Conservation (phyloP, 2,329 filamentous ascomycete genomes). For the Fusarium ramigenum region DNA sequence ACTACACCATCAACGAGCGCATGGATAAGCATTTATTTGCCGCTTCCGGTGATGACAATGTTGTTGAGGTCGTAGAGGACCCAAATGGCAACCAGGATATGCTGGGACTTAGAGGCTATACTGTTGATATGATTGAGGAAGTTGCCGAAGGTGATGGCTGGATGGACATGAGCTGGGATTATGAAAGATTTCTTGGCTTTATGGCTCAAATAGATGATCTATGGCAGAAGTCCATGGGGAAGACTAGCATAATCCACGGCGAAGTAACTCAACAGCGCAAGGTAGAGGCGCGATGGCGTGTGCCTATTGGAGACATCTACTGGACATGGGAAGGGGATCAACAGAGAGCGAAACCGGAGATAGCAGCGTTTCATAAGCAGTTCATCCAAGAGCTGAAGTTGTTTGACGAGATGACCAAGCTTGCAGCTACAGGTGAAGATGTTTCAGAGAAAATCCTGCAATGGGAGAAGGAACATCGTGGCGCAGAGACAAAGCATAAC, state of each 20-base stretch:
- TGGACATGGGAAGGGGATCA: background rate
- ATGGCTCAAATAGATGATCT: background rate
- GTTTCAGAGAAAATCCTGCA: fast-evolving
- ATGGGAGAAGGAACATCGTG: background rate
- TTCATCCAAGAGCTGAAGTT: background rate
- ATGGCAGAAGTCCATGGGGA: background rate
- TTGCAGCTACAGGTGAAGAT: background rate
- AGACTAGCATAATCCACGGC: background rate
- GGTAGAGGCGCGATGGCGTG: background rate
- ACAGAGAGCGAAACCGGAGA: background rate
- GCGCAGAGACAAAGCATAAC: fast-evolving
- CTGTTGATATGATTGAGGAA: background rate
- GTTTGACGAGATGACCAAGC: background rate
- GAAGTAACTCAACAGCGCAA: fast-evolving
- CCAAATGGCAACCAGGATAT: fast-evolving
- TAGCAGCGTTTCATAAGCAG: fast-evolving
- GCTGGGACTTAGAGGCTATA: background rate
- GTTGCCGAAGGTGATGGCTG: background rate
- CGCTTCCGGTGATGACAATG: fast-evolving
- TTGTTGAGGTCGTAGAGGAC: fast-evolving
- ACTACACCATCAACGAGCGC: background rate
- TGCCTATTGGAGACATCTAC: background rate
- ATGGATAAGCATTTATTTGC: background rate
- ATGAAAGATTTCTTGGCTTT: background rate
- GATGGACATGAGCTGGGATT: background rate